Conservation (phyloP, 495 filamentous ascomycete genomes). For the Oleoguttula mirabilis region DNA sequence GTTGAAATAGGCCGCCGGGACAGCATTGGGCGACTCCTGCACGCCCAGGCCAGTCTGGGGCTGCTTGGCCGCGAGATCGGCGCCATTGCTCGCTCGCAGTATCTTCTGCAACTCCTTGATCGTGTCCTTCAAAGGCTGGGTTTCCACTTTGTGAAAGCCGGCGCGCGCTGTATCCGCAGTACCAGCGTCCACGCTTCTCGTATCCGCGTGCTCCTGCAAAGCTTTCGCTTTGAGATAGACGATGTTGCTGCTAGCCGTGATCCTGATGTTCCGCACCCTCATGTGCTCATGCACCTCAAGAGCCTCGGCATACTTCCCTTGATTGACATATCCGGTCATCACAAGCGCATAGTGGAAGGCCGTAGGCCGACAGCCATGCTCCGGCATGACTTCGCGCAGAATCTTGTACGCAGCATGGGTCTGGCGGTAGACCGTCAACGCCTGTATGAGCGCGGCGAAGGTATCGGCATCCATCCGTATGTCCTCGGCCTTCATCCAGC, state of each 20-base stretch:
- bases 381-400: conserved; percentile 46
- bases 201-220: conserved; percentile 28
- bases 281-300: conserved; percentile 44
- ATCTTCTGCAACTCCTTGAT: conserved; percentile 7
- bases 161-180: not conserved
- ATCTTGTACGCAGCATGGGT: conserved; percentile 55
- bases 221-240: conserved; percentile 35
- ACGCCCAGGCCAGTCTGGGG: conserved; percentile 20
- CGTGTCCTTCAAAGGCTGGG: conserved; percentile 3
- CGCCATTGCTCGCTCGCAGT: conserved; percentile 22
- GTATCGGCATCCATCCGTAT: conserved; percentile 57
- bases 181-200: conserved; percentile 6
- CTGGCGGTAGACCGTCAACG: conserved; percentile 47
- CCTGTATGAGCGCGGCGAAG: conserved; percentile 61
- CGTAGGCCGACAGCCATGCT: conserved; percentile 45
- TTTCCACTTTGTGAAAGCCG: not conserved
- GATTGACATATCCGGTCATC: conserved; percentile 50
- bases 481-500: conserved; percentile 45
- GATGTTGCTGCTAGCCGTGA: conserved; percentile 36
- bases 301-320: conserved; percentile 39
- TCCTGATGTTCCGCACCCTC: conserved; percentile 34
- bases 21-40: not conserved
- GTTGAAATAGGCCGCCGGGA: conserved; percentile 40
- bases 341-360: conserved; percentile 66
- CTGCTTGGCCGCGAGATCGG: conserved; percentile 23